Conservation (phyloP, 2,329 filamentous ascomycete species). For the Pseudogymnoascus sp. region DNA sequence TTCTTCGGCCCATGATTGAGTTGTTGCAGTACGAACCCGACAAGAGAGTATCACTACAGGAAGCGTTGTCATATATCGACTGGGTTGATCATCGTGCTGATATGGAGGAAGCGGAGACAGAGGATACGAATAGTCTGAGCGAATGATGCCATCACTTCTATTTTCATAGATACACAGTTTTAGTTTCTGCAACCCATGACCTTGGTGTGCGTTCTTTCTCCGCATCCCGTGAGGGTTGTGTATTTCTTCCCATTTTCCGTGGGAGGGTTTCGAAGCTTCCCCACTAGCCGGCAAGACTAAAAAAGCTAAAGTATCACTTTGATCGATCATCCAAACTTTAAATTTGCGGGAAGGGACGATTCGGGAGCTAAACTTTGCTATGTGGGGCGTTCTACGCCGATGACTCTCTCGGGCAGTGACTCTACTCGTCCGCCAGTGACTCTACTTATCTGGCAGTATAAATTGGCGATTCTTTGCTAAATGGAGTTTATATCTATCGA, state of each 20-base stretch:
- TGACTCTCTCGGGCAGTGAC: background rate
- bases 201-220: background rate
- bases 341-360: background rate
- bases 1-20: background rate
- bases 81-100: background rate
- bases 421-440: background rate
- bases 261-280: background rate
- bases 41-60: background rate
- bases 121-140: background rate
- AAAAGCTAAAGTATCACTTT: background rate
- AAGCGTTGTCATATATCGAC: background rate
- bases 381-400: background rate
- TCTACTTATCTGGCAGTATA: background rate
- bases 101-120: background rate
- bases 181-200: background rate
- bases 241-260: background rate
- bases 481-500: background rate
- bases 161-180: background rate
- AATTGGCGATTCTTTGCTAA: background rate
- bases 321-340: background rate
- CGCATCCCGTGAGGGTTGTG: background rate
- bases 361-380: background rate
- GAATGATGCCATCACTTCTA: background rate
- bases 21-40: background rate
- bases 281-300: background rate